Percentiles rank a stretch among this genome's conserved stretches.
Conservation (phyloP, 2,329 filamentous ascomycete genomes). For the Botrytis hyacinthi region DNA sequence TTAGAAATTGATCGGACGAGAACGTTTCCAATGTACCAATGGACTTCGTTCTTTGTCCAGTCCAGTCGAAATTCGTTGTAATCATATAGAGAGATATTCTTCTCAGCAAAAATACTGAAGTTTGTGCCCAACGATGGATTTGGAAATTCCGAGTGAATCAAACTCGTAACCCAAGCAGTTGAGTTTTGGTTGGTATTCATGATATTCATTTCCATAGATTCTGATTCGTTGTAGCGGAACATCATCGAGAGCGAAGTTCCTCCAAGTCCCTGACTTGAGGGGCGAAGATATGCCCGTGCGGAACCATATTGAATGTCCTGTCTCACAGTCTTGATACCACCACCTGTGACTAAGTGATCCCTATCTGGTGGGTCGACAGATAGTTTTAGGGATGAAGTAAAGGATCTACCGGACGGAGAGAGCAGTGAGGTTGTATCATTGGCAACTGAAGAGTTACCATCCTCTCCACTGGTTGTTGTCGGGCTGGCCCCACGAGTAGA, state of each 20-base stretch:
- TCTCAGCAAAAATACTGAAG: slow-evolving; percentile 22
- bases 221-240: slow-evolving; percentile 46
- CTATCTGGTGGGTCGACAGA: slow-evolving; percentile 20
- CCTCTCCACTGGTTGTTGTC: no score
- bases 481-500: background rate
- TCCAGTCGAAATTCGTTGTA: slow-evolving; percentile 48
- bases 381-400: slow-evolving; percentile 16
- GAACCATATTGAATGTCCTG: slow-evolving; percentile 50
- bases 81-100: slow-evolving; percentile 27
- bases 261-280: slow-evolving; percentile 39
- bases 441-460: background rate
- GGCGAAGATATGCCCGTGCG: slow-evolving; percentile 45
- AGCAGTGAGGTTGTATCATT: background rate
- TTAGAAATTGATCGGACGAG: slow-evolving; percentile 38
- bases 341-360: slow-evolving; percentile 42
- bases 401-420: background rate
- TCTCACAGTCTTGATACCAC: slow-evolving; percentile 43
- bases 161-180: slow-evolving; percentile 43
- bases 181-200: slow-evolving; percentile 45
- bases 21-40: slow-evolving; percentile 44
- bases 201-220: slow-evolving; percentile 45
- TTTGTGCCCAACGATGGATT: slow-evolving; percentile 38
- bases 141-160: slow-evolving; percentile 43
- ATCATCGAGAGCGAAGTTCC: slow-evolving; percentile 48
- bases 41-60: slow-evolving; percentile 45